Evolutionary conservation across 2,329 filamentous ascomycete species (phyloP).

Genomic region (Tetracladium maxilliforme): DNA sequence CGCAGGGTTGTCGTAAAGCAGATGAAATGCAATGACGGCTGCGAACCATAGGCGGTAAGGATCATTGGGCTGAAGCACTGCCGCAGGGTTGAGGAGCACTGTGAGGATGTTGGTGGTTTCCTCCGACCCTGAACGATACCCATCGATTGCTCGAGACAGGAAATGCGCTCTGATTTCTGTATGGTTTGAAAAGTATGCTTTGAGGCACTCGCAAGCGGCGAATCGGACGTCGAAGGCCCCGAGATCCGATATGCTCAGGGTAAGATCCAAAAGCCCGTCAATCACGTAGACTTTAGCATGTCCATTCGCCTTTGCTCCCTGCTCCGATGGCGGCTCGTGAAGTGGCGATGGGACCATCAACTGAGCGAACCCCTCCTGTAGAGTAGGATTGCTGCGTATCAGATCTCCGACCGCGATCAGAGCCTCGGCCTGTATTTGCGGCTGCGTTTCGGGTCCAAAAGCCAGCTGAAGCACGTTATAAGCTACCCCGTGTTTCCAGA

Average conservation of each 20-base stretch:
- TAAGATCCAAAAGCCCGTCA: constrained; percentile 76
- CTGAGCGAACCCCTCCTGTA: constrained; percentile 85
- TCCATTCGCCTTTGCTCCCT: constrained; percentile 26
- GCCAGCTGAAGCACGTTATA: constrained; percentile 69
- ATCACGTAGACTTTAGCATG: constrained; percentile 69
- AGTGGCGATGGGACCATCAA: constrained; percentile 58
- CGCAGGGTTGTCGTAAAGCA: constrained; percentile 65
- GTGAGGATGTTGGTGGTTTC: constrained; percentile 82
- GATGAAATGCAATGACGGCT: constrained; percentile 70
- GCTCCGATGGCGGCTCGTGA: constrained; percentile 19
- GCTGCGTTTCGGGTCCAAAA: constrained; percentile 58
- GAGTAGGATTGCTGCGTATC: constrained; percentile 61
- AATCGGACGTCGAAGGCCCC: constrained; percentile 67
- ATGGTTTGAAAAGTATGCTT: constrained; percentile 82
- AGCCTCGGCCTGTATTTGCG: constrained; percentile 75
- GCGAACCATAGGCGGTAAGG: constrained; percentile 88
- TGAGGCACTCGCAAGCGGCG: constrained; percentile 78
- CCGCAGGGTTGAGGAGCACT: constrained; percentile 56
- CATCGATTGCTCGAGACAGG: constrained; percentile 74
- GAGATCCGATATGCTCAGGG: constrained; percentile 50
- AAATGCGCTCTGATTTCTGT: constrained; percentile 74
- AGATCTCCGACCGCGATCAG: constrained; percentile 76
- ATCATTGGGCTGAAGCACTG: constrained; percentile 49
- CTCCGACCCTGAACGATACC: constrained; percentile 62
- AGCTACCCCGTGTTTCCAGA: constrained; percentile 71